These are phyloP conservation scores for Penicillium sp. DNA, from an alignment of 2,329 filamentous ascomycete species.

Conservation along the genomic window DNA sequence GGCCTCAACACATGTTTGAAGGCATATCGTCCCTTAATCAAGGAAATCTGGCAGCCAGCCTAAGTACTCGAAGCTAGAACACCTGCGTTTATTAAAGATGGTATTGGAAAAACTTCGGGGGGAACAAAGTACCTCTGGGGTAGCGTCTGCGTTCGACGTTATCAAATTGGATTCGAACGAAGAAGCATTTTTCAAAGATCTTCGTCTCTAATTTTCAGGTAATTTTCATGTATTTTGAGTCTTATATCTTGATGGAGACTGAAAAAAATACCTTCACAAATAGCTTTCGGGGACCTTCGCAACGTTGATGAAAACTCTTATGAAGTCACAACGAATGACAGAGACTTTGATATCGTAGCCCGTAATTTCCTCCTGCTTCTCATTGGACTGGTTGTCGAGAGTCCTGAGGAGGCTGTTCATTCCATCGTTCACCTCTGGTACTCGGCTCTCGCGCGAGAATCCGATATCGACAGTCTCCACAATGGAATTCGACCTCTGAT, in stretches of 20 bases:
- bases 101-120: neutral
- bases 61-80: neutral
- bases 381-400: neutral
- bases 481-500: conserved; percentile 10
- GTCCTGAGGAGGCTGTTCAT: conserved; percentile 20
- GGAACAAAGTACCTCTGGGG: neutral
- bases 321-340: neutral
- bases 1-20: neutral
- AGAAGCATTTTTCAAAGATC: neutral
- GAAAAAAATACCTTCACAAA: neutral
- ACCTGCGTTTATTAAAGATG: neutral
- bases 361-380: neutral
- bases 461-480: conserved; percentile 24
- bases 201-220: neutral
- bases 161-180: neutral
- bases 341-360: neutral
- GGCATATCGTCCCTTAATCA: neutral
- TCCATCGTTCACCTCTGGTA: conserved; percentile 49
- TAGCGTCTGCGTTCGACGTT: neutral
- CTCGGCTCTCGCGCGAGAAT: conserved; percentile 36
- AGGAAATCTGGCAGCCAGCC: neutral
- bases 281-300: neutral
- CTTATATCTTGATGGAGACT: neutral
- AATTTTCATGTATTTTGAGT: neutral
- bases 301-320: neutral